These are phyloP conservation scores for Candolleomyces efflorescens DNA, from an alignment of 768 basidiomycete species.

Conservation along the genomic window DNA sequence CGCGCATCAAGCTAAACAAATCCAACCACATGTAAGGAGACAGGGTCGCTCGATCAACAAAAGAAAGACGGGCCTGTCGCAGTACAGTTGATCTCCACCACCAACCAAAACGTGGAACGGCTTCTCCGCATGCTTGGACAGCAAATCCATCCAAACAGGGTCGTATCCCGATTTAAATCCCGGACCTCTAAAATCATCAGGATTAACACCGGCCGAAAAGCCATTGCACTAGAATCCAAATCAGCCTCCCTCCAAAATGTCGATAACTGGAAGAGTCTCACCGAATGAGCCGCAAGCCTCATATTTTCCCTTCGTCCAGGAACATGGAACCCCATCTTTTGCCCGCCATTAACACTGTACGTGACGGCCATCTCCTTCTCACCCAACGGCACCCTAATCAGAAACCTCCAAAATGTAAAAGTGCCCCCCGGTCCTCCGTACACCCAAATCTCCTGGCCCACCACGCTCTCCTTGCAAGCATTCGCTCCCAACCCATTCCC, in stretches of 20 bases:
- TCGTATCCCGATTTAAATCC: slow-evolving; percentile 82
- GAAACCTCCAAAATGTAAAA: slow-evolving; percentile 93
- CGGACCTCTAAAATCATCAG: slow-evolving; percentile 79
- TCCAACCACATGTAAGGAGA: slow-evolving; percentile 1
- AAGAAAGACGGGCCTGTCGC: slow-evolving; percentile 54
- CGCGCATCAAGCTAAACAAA: slow-evolving; percentile 61
- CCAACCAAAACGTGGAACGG: slow-evolving; percentile 93
- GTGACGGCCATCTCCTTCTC: slow-evolving; percentile 67
- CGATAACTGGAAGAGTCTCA: slow-evolving; percentile 30
- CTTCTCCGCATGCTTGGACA: slow-evolving; percentile 69
- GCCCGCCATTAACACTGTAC: slow-evolving; percentile 82
- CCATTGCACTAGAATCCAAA: slow-evolving; percentile 65
- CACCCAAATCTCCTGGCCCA: slow-evolving; percentile 72
- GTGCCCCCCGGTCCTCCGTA: slow-evolving; percentile 61
- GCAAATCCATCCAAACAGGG: slow-evolving; percentile 92
- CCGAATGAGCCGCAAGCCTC: slow-evolving; percentile 87
- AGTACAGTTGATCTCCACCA: slow-evolving; percentile 92
- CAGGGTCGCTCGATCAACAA: neutral
- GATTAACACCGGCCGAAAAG: slow-evolving; percentile 85
- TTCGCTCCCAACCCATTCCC: slow-evolving; percentile 24
- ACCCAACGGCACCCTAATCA: slow-evolving; percentile 74
- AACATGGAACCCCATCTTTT: slow-evolving; percentile 75
- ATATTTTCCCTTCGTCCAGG: slow-evolving; percentile 81
- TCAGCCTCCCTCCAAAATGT: neutral
- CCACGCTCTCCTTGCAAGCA: slow-evolving; percentile 36